Evolutionary conservation across 2,329 filamentous ascomycete genomes (phyloP).

Genomic region (Didymella lethalis): DNA sequence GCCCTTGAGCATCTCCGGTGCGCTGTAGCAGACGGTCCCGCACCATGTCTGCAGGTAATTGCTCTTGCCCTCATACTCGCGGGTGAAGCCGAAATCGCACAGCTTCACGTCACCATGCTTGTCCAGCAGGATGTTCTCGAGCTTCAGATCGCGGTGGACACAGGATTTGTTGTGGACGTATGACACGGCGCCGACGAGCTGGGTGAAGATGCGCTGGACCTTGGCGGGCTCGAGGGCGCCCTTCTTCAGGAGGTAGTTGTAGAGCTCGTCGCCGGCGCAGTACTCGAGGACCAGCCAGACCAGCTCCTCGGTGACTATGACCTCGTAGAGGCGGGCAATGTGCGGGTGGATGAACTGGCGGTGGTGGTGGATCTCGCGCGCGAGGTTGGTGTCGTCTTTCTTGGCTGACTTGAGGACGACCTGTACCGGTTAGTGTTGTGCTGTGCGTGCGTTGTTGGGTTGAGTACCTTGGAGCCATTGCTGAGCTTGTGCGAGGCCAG

Average conservation of each 20-base stretch:
- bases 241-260: slow-evolving; percentile 90
- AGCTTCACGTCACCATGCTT: slow-evolving; percentile 97
- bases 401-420: slow-evolving; percentile 98
- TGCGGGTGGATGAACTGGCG: slow-evolving; percentile 97
- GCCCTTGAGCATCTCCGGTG: slow-evolving; percentile 97
- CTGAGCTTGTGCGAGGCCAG: slow-evolving; percentile 95
- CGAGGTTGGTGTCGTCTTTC: slow-evolving; percentile 93
- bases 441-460: background rate
- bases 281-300: slow-evolving; percentile 98
- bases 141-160: slow-evolving; percentile 94
- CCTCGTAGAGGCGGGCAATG: slow-evolving; percentile 95
- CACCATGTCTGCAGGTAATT: slow-evolving; percentile 98
- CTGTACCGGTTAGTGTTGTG: slow-evolving; percentile 56
- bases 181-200: slow-evolving; percentile 90
- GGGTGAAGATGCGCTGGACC: slow-evolving; percentile 94
- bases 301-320: slow-evolving; percentile 92
- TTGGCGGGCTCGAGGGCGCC: slow-evolving; percentile 84
- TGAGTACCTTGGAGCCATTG: slow-evolving; percentile 89
- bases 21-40: slow-evolving; percentile 96
- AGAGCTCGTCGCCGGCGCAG: slow-evolving; percentile 94
- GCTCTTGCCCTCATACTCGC: slow-evolving; percentile 93
- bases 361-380: slow-evolving; percentile 97
- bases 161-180: slow-evolving; percentile 96
- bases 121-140: slow-evolving; percentile 95
- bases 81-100: slow-evolving; percentile 96